Percentiles rank a stretch among this genome's conserved stretches.
Conservation (phyloP, 1,284 basidiomycete species). For the Cutaneotrichosporon arboriforme region DNA sequence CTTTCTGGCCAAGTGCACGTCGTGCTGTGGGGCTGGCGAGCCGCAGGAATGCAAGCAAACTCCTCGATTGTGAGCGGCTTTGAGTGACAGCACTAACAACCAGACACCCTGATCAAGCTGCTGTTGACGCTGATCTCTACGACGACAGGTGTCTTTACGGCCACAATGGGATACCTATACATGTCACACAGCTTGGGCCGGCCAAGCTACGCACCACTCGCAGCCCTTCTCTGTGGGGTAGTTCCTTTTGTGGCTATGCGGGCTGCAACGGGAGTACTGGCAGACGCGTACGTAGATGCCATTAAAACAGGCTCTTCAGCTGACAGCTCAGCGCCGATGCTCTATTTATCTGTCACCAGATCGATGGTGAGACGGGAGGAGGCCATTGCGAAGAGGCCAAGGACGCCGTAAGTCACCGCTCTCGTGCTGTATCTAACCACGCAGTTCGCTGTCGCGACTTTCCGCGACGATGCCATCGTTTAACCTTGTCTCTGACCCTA, state of each 20-base stretch:
- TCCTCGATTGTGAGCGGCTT: conserved; percentile 43
- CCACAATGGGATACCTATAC: conserved; percentile 76
- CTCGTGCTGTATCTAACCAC: neutral
- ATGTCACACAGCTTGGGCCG: conserved; percentile 75
- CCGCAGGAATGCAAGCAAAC: conserved; percentile 38
- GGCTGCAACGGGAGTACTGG: conserved; percentile 74
- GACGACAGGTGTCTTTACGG: conserved; percentile 69
- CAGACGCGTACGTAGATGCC: conserved; percentile 59
- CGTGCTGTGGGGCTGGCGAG: conserved; percentile 54
- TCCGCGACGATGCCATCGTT: conserved; percentile 12
- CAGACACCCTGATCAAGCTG: conserved; percentile 61
- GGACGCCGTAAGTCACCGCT: conserved; percentile 56
- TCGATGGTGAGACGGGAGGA: conserved; percentile 69
- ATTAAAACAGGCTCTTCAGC: neutral
- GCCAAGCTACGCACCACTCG: conserved; percentile 69
- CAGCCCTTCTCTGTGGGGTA: conserved; percentile 68
- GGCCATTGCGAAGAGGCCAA: conserved; percentile 63
- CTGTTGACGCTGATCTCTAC: conserved; percentile 62
- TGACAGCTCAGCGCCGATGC: conserved; percentile 56
- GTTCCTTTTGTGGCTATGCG: conserved; percentile 74
- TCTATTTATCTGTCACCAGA: conserved; percentile 80
- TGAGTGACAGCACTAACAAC: neutral
- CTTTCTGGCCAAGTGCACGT: conserved; percentile 71
- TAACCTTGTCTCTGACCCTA: neutral
- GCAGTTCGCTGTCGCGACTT: conserved; percentile 11